Conservation (phyloP, 179 eudicot genomes). For the Spinacia oleracea region DNA sequence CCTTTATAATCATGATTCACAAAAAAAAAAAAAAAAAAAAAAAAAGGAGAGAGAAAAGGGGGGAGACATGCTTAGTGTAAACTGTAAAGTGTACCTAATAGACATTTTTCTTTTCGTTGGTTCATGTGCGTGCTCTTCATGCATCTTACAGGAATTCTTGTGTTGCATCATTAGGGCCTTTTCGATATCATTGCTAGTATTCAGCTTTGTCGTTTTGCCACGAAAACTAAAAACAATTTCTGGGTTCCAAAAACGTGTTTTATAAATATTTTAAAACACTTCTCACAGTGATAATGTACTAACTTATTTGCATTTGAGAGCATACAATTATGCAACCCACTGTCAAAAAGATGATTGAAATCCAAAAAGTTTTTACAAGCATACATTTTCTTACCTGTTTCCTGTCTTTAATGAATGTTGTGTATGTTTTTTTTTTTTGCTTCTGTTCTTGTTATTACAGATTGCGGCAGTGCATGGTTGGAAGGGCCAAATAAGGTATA, state of each 20-base stretch:
- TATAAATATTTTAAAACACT: too few species aligned
- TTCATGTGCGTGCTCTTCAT: not conserved
- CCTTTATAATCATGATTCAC: not conserved
- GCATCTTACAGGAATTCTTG: not conserved
- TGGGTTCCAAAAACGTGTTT: not conserved
- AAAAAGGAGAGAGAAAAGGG: too few species aligned
- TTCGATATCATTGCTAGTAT: not conserved
- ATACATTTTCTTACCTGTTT: not conserved
- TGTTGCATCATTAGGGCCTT: not conserved
- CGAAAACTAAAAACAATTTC: not conserved
- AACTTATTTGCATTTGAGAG: not conserved
- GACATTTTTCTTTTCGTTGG: not conserved
- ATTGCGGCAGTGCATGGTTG: conserved; percentile 93
- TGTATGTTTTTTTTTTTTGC: not conserved
- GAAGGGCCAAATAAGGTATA: conserved; percentile 91
- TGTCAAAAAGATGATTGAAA: too few species aligned
- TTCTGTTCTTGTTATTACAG: conserved; percentile 42
- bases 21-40: too few species aligned
- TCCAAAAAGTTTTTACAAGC: not conserved
- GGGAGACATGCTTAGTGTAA: not conserved
- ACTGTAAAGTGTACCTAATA: not conserved
- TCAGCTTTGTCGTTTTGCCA: not conserved
- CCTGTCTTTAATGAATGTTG: not conserved
- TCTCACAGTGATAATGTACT: not conserved
- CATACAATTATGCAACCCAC: not conserved